A percentile compares a stretch with the other conserved stretches of the same genome.
Evolutionary conservation across 495 filamentous ascomycete genomes (phyloP).

Genomic region (Parmelia sp.): DNA sequence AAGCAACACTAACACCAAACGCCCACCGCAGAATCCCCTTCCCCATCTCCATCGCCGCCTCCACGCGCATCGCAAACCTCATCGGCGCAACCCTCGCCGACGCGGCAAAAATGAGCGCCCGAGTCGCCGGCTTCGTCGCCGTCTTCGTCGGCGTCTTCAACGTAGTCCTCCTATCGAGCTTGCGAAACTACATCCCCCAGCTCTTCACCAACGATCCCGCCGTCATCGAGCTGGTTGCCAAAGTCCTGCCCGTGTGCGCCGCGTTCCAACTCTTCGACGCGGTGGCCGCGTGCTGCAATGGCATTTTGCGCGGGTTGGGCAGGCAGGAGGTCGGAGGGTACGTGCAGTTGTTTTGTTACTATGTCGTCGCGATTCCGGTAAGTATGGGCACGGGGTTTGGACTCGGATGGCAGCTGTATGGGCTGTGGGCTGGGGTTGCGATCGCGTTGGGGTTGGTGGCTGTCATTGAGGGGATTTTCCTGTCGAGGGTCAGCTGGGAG

Average conservation of each 20-base stretch:
- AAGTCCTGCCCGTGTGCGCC: slow-evolving; percentile 68
- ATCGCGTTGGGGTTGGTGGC: slow-evolving; percentile 55
- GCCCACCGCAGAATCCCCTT: slow-evolving; percentile 44
- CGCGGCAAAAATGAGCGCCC: slow-evolving; percentile 63
- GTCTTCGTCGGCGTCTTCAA: slow-evolving; percentile 70
- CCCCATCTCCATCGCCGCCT: slow-evolving; percentile 56
- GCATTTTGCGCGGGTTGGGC: slow-evolving; percentile 75
- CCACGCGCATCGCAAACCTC: slow-evolving; percentile 58
- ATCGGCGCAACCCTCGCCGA: slow-evolving; percentile 65
- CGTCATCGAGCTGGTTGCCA: slow-evolving; percentile 67
- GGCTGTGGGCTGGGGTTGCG: slow-evolving; percentile 79
- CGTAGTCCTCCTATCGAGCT: slow-evolving; percentile 53
- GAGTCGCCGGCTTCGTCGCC: slow-evolving; percentile 60
- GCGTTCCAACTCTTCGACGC: slow-evolving; percentile 87
- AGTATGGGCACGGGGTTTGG: slow-evolving; percentile 71
- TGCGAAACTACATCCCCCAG: slow-evolving; percentile 62
- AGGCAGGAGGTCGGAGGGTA: slow-evolving; percentile 85
- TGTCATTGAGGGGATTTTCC: slow-evolving; percentile 58
- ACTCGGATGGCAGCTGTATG: slow-evolving; percentile 62
- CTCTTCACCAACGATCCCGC: slow-evolving; percentile 77
- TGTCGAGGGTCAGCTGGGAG: slow-evolving; percentile 63
- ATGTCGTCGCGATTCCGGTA: slow-evolving; percentile 76
- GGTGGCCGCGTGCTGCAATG: slow-evolving; percentile 69
- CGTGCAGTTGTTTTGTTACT: slow-evolving; percentile 78
- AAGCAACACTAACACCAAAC: not conserved